Percentiles rank a stretch among this genome's conserved stretches.
Conservation (phyloP, 2,329 filamentous ascomycete species). For the Penicillium sp. region DNA sequence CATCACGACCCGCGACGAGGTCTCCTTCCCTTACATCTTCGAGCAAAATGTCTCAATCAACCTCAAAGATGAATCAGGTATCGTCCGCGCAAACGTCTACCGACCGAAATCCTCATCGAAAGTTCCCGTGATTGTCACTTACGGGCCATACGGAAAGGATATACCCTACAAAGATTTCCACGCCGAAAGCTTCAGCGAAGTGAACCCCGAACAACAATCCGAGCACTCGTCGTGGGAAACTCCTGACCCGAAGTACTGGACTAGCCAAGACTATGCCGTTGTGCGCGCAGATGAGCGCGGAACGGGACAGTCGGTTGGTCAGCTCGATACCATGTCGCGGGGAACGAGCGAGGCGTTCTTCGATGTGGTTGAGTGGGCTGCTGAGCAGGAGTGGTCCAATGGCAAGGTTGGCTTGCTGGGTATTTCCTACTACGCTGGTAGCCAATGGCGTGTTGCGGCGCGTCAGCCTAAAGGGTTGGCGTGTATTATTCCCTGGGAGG, state of each 20-base stretch:
- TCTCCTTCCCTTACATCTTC: slow-evolving; percentile 48
- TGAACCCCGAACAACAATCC: slow-evolving; percentile 56
- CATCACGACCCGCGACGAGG: slow-evolving; percentile 34
- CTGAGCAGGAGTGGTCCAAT: slow-evolving; percentile 51
- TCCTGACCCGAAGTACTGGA: slow-evolving; percentile 59
- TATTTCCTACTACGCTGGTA: slow-evolving; percentile 55
- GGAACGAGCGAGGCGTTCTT: slow-evolving; percentile 54
- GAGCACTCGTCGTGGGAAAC: slow-evolving; percentile 61
- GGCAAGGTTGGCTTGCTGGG: slow-evolving; percentile 54
- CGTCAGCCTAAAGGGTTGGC: slow-evolving; percentile 52
- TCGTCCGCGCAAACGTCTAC: slow-evolving; percentile 54
- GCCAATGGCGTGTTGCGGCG: slow-evolving; percentile 57
- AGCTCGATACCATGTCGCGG: slow-evolving; percentile 55
- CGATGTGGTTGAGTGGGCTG: slow-evolving; percentile 54
- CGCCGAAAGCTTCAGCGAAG: slow-evolving; percentile 52
- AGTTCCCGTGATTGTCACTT: slow-evolving; percentile 65
- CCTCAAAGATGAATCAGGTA: slow-evolving; percentile 40
- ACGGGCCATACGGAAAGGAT: slow-evolving; percentile 73
- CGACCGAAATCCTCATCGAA: slow-evolving; percentile 44
- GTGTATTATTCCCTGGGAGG: slow-evolving; percentile 57
- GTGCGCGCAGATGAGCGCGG: slow-evolving; percentile 57
- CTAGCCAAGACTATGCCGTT: slow-evolving; percentile 54
- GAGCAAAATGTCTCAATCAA: slow-evolving; percentile 51
- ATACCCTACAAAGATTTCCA: slow-evolving; percentile 51
- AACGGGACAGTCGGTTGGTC: slow-evolving; percentile 52